Conservation (phyloP, 306 rosid genomes). For the Styphnolobium japonicum region DNA sequence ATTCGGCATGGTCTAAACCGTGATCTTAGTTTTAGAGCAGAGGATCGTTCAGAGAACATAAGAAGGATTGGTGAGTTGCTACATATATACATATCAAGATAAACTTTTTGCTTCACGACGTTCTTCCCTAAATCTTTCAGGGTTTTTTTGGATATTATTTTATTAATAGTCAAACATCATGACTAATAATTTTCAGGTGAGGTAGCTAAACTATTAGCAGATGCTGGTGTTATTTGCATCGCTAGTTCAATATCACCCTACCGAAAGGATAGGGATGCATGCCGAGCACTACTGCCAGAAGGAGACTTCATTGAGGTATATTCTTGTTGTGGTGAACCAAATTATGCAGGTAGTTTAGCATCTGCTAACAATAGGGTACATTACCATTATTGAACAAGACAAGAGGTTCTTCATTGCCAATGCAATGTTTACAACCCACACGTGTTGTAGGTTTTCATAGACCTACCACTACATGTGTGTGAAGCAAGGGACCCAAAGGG, state of each 20-base stretch:
- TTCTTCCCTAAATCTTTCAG: not conserved
- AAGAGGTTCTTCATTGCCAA: slow-evolving; percentile 15
- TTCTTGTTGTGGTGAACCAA: slow-evolving; percentile 1
- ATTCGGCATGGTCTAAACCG: slow-evolving; percentile 84
- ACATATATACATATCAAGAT: not conserved
- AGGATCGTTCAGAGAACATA: slow-evolving; percentile 91
- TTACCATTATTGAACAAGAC: slow-evolving; percentile 2
- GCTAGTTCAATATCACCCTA: slow-evolving; percentile 90
- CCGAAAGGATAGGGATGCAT: slow-evolving; percentile 78
- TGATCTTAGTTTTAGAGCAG: slow-evolving; percentile 82
- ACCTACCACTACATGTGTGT: slow-evolving; percentile 77
- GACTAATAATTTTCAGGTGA: slow-evolving; percentile 58
- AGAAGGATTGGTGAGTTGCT: slow-evolving; percentile 75
- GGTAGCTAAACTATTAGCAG: slow-evolving; percentile 90
- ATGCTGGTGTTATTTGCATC: slow-evolving; percentile 89
- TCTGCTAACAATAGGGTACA: slow-evolving; percentile 1
- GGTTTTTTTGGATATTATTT: not conserved
- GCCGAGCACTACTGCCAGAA: slow-evolving; percentile 71
- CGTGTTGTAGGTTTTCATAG: slow-evolving; percentile 71
- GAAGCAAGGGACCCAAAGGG: slow-evolving; percentile 95
- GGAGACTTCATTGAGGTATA: slow-evolving; percentile 87
- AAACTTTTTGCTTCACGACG: not conserved
- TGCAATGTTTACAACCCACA: not conserved
- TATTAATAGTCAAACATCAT: slow-evolving; percentile 13
- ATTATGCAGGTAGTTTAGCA: not conserved